These are phyloP conservation scores for Amphibolis antarctica DNA, from an alignment of 106 monocot species.

Conservation along the genomic window DNA sequence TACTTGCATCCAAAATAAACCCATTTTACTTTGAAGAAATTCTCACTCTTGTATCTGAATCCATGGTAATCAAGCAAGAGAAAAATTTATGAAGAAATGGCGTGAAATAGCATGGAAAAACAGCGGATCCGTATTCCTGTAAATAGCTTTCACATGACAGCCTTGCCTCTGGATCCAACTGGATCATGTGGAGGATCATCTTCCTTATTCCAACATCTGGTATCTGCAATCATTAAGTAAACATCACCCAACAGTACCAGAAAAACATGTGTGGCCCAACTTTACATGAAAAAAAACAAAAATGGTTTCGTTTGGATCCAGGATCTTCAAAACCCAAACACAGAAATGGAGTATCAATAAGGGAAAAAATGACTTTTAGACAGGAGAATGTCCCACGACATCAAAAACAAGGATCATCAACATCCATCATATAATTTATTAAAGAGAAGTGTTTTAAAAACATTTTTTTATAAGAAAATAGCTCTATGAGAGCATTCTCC, in stretches of 20 bases:
- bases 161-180: constrained; percentile 77
- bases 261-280: neutral
- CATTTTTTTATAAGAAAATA: no score
- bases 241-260: neutral
- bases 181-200: constrained; percentile 99
- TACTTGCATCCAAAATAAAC: neutral
- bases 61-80: constrained; percentile 80
- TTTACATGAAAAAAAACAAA: neutral
- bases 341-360: no score
- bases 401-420: no score
- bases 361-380: no score
- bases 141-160: constrained; percentile 82
- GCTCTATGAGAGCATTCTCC: no score
- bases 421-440: no score
- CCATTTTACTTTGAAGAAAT: neutral
- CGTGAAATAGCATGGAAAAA: constrained; percentile 85
- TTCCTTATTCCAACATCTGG: constrained; percentile 72
- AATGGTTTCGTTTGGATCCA: neutral
- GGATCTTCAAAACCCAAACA: no score
- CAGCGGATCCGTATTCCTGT: constrained; percentile 55
- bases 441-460: no score
- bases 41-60: constrained; percentile 80
- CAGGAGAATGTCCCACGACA: no score
- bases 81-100: constrained; percentile 91
- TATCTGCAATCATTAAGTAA: constrained; percentile 40